Conservation (phyloP, 306 rosid genomes). For the Cyamopsis tetragonoloba region DNA sequence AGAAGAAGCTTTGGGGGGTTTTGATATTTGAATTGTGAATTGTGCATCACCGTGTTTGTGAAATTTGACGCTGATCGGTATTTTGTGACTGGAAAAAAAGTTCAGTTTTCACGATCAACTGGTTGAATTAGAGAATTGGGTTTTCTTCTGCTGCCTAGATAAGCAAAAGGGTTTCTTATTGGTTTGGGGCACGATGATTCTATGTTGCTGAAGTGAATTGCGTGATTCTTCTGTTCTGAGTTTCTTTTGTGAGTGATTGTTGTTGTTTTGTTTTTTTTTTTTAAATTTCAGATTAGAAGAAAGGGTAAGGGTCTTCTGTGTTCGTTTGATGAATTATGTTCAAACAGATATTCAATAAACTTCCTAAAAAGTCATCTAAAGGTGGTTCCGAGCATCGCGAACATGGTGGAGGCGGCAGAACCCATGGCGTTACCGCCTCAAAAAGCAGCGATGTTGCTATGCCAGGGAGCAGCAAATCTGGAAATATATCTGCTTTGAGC, state of each 20-base stretch:
- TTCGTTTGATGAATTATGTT: conserved; percentile 50
- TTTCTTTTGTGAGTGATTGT: no score
- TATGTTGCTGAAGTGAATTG: not conserved
- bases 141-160: conserved; percentile 31
- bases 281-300: not conserved
- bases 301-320: not conserved
- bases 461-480: conserved; percentile 38
- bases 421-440: conserved; percentile 25
- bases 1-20: not conserved
- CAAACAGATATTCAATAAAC: conserved; percentile 53
- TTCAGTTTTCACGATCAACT: conserved; percentile 20
- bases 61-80: not conserved
- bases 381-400: conserved; percentile 45
- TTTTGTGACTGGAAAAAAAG: conserved; percentile 15
- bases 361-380: conserved; percentile 60
- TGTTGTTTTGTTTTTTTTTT: not conserved
- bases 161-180: conserved; percentile 27
- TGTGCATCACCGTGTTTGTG: not conserved
- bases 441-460: conserved; percentile 35
- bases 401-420: conserved; percentile 34
- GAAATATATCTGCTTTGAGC: conserved; percentile 36
- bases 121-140: conserved; percentile 18
- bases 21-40: conserved; percentile 6
- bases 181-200: no score
- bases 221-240: not conserved